Conservation (phyloP, 1,139 yeast genomes). For the Diutina neorugosa region DNA sequence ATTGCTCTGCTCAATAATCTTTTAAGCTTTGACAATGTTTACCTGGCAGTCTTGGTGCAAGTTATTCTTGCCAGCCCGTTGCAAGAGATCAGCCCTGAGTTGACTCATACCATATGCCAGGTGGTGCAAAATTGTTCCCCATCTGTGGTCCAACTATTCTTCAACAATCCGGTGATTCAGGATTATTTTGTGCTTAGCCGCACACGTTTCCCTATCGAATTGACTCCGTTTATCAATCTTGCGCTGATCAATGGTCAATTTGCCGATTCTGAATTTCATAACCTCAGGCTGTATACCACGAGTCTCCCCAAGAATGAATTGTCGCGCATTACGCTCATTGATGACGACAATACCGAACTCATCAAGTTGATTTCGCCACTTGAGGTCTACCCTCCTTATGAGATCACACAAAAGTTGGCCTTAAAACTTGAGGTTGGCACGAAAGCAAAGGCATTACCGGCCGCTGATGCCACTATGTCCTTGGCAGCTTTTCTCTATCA, state of each 20-base stretch:
- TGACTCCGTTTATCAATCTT: conserved; percentile 50
- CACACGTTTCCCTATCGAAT: conserved; percentile 65
- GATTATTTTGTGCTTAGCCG: conserved; percentile 47
- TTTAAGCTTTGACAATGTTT: conserved; percentile 32
- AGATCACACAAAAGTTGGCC: conserved; percentile 30
- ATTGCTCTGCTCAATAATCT: conserved; percentile 31
- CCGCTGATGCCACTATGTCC: conserved; percentile 27
- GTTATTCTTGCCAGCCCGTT: conserved; percentile 54
- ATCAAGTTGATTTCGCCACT: conserved; percentile 28
- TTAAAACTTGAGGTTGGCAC: conserved; percentile 41
- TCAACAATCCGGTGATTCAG: conserved; percentile 41
- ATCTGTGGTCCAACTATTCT: conserved; percentile 44
- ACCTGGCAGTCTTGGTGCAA: conserved; percentile 46
- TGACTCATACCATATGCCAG: conserved; percentile 37
- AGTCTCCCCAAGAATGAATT: conserved; percentile 26
- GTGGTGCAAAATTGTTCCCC: conserved; percentile 46
- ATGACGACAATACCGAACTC: conserved; percentile 40
- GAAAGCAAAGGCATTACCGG: conserved; percentile 54
- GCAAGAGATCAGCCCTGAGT: conserved; percentile 32
- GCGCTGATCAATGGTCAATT: conserved; percentile 53
- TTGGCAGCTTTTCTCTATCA: conserved; percentile 61
- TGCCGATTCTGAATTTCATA: conserved; percentile 52
- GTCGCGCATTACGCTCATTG: conserved; percentile 28
- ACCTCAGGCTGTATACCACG: conserved; percentile 49
- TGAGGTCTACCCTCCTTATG: conserved; percentile 40